phyloP scores from a whole-genome alignment of 306 rosid genomes.

The Fragaria ananassa region DNA sequence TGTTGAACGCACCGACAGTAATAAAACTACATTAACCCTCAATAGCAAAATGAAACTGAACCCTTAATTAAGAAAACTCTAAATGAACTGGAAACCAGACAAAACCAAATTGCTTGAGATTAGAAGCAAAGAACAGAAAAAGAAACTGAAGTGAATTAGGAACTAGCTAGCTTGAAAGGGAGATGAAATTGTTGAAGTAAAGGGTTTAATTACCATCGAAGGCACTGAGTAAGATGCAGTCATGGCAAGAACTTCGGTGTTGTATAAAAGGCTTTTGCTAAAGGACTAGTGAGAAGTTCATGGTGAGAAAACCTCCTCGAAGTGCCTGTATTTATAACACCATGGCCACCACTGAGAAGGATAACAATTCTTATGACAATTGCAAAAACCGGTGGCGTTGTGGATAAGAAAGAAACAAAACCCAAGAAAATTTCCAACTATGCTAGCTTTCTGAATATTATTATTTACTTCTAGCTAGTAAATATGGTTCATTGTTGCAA shows the following conservation, averaged over 20 bases:
- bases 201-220: conserved; percentile 52
- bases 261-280: not conserved
- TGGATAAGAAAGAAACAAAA: conserved; percentile 51
- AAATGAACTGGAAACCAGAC: not conserved
- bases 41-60: not conserved
- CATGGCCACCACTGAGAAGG: not conserved
- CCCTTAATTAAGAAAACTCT: not conserved
- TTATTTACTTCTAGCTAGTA: conserved; percentile 8
- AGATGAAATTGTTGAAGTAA: not conserved
- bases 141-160: not conserved
- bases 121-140: not conserved
- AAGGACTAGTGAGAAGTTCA: conserved; percentile 33
- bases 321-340: conserved; percentile 51
- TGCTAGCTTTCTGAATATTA: conserved; percentile 1
- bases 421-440: conserved; percentile 28
- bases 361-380: conserved; percentile 17
- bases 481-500: conserved; percentile 31
- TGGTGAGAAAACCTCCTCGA: conserved; percentile 22
- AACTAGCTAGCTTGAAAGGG: not conserved
- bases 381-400: conserved; percentile 17
- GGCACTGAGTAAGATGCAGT: conserved; percentile 79
- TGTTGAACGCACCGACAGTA: not conserved
- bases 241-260: conserved; percentile 49
- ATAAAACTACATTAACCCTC: not conserved
- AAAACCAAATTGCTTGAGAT: not conserved